Evolutionary conservation across 2,329 filamentous ascomycete species (phyloP), one percentile per base, ranked within the genome.

Genomic region (Hypoxylon sp.): DNA sequence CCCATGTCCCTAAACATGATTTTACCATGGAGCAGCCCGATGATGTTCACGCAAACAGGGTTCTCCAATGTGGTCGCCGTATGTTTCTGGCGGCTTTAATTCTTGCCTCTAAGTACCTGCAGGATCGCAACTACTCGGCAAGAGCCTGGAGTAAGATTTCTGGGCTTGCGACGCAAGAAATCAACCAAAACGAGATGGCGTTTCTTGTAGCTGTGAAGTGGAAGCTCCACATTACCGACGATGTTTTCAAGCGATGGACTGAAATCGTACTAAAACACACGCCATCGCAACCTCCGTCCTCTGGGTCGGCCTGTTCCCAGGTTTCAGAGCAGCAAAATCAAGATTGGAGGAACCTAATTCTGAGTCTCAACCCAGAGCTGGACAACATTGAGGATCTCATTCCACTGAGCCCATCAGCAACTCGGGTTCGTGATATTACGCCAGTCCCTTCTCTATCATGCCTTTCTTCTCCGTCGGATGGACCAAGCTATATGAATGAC

Each of bases 131-230:
- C 82, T 99, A 97, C 82, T 98, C 96, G 13, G 94, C 96, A 53
- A 91, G 95, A 62, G 96, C 96, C 46, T 99, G 96, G 96, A 98
- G 95, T 81, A 98, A 97, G 85, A 99, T 99, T 74, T 98, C 96
- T 17, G 96, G 96, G n/a, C 85, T 99, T 63, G 94, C 93, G 78
- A 94, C 94, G 3, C 85, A 88, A 63, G 96, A 99, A 82, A 98
- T 99, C 81, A 98, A 98, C 81, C 92, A 94, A 77, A 98, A 98
- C 80, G 96, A 99, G 83, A 91, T 97, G 80, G 90, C 93, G 17
- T 99, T 98, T 79, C 87, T 99, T 51, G 83, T 91, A 68, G 93
- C 94, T 50, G 93, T 99, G 70, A 91, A 94, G 80, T 99, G 95
- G 94, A 93, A 94, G 76, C 88, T 99, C 31, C 96, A 99, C 80